Evolutionary conservation across 306 rosid genomes (phyloP), one percentile per base, ranked within the genome.

Genomic region (Castanea sativa): DNA sequence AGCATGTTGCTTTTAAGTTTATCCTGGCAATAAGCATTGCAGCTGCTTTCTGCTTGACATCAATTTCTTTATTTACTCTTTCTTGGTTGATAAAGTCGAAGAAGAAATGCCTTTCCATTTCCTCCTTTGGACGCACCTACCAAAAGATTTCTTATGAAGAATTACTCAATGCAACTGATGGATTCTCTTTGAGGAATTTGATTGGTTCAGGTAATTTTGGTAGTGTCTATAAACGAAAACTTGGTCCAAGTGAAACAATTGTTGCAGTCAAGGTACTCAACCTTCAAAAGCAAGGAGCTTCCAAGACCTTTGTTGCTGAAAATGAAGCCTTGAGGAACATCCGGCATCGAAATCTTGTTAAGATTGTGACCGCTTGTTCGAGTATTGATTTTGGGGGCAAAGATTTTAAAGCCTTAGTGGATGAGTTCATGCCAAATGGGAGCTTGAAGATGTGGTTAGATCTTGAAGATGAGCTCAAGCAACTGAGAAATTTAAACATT

Each of bases 121-220:
- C 67, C 13, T 59, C 32, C 35, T 61, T 11, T 13, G 15, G 18
- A 60, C 12, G 1, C 64, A n/a, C 23, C 30, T 64, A 64, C 70
- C 70, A 16, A 13, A 71, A 19, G 23, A 18, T 70, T 8, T 85
- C 88, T 10, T 82, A 85, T 72, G 64, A 74, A 43, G 76, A 71
- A 29, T 71, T 85, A 38, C 33, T 53, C 29, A 65, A 76, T 10
- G 79, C 86, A 6, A 85, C 86, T 1, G 25, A 45, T 21, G 79
- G 82, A 1, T 82, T 82, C 74, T 60, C 78, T 12, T 4, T 19
- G 0, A 11, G 23, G 10, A 84, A 82, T 19, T 74, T 84, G 35
- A 82, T 87, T 18, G 86, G 85, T 30, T 55, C 41, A 12, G 86
- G 88, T 51, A 55, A 72, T n/a, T 51, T 61, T 8, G 86, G 90